Evolutionary conservation across 768 basidiomycete genomes (phyloP), one percentile per base, ranked within the genome.

Genomic region (Hygrocybe coccinea): DNA sequence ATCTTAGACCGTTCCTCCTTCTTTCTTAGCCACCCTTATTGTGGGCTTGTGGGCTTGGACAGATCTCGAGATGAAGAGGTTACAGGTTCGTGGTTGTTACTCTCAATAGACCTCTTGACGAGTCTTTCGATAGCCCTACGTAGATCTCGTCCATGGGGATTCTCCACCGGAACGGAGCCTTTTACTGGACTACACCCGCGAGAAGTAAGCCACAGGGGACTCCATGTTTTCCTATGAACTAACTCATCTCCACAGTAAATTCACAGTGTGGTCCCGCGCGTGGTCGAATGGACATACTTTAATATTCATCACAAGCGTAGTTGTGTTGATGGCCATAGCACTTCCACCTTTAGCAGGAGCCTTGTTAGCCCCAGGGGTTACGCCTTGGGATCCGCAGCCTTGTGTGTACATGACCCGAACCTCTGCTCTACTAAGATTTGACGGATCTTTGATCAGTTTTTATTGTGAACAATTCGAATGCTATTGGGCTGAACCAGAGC

Each of bases 11-110:
- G 6, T 43, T 14, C 51, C 51, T n/a, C 4, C 39, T n/a, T 35
- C 45, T n/a, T 15, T 43, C 10, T 33, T 61, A 50, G 65, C 52
- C 5, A 15, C 22, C 12, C 24, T 44, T 17, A 21, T 50, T 22
- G 34, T 52, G 8, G 51, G n/a, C 21, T 7, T 52, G 21, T 52
- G 51, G 51, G 19, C 25, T 19, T 15, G 10, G 36, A 52, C 51
- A 17, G 51, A 38, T 38, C 7, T 15, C 25, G 38, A 38, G 51
- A 52, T 52, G 17, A 52, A 52, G 21, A 52, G 36, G 15, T 17
- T 52, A n/a, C 51, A 52, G 17, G 51, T 52, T 38, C 4, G 8
- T 52, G 38, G 3, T 52, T 43, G 4, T 17, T 52, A 11, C 24
- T 7, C 24, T 41, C n/a, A n/a, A 17, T 41, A 19, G 10, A 10